Conservation (phyloP, 164 flowering plant genomes). For the Taxillus chinensis region DNA sequence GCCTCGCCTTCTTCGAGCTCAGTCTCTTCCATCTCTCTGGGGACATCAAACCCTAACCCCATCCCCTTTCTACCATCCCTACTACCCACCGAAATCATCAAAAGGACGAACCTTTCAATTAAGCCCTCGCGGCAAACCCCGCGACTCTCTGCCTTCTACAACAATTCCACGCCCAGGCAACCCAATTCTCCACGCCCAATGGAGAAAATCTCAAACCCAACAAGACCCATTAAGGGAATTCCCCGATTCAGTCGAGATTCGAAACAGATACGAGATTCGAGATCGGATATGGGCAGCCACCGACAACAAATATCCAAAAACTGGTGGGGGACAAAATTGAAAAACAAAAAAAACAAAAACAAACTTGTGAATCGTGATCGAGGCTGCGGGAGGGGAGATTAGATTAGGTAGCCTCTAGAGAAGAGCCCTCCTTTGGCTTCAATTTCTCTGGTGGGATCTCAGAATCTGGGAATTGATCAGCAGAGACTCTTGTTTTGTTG, state of each 20-base stretch:
- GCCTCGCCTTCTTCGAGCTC: conserved; percentile 99
- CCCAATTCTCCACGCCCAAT: conserved; percentile 18
- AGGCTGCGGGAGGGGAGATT: too few species aligned
- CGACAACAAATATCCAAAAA: too few species aligned
- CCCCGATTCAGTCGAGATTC: conserved; percentile 14
- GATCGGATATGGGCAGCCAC: background rate
- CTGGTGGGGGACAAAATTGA: too few species aligned
- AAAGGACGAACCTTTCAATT: conserved; percentile 15
- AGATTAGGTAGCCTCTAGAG: too few species aligned
- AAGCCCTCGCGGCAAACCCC: too few species aligned
- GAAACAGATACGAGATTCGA: too few species aligned
- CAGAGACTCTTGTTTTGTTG: background rate
- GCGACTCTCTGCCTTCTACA: background rate
- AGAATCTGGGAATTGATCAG: too few species aligned
- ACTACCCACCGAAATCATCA: conserved; percentile 62
- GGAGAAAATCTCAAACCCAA: conserved; percentile 10
- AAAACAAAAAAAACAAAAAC: too few species aligned
- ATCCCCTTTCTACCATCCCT: conserved; percentile 61
- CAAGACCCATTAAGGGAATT: conserved; percentile 14
- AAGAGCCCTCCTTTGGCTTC: too few species aligned
- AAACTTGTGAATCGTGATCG: too few species aligned
- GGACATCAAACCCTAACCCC: conserved; percentile 41
- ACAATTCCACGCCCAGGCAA: conserved; percentile 8
- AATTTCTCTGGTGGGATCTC: too few species aligned
- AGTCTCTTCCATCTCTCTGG: conserved; percentile 59